These are phyloP conservation scores for Ophiostoma piceae DNA, from an alignment of 2,329 filamentous ascomycete genomes.

Conservation along the genomic window DNA sequence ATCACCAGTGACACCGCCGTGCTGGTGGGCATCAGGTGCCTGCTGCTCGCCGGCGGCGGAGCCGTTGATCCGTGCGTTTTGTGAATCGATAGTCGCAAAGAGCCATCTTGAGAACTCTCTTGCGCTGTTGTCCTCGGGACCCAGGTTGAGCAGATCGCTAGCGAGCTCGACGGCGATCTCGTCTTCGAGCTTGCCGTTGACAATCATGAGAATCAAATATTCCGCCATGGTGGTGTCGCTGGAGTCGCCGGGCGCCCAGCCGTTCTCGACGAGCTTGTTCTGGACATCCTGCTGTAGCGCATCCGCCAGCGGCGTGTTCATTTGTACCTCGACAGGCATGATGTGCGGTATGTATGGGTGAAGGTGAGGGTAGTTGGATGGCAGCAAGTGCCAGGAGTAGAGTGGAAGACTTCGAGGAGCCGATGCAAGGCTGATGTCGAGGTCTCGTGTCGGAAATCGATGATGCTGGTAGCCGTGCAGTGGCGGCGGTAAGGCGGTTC, in stretches of 20 bases:
- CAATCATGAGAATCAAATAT: conserved; percentile 96
- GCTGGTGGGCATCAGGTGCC: not conserved
- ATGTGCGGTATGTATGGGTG: conserved; percentile 29
- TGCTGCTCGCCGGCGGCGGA: conserved; percentile 14
- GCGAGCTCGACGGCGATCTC: conserved; percentile 86
- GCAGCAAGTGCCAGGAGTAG: not conserved
- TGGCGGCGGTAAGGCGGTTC: not conserved
- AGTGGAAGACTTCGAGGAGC: not conserved
- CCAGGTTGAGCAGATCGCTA: conserved; percentile 75
- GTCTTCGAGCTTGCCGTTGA: conserved; percentile 87
- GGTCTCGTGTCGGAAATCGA: not conserved
- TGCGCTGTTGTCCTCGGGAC: conserved; percentile 75
- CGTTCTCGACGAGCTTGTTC: conserved; percentile 85
- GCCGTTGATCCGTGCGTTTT: conserved; percentile 60
- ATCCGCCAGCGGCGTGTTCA: conserved; percentile 77
- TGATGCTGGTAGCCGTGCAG: not conserved
- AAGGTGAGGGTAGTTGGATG: not conserved
- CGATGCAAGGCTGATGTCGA: not conserved
- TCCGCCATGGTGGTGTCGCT: conserved; percentile 83
- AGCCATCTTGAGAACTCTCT: conserved; percentile 85
- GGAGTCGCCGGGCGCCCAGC: conserved; percentile 75
- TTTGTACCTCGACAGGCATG: conserved; percentile 73
- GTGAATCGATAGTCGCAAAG: conserved; percentile 73
- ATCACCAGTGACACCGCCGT: conserved; percentile 31
- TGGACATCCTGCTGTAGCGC: conserved; percentile 78